Evolutionary conservation across 352 stramenopile species (phyloP), one percentile per base, ranked within the genome.

Genomic region (Phytophthora citrophthora): DNA sequence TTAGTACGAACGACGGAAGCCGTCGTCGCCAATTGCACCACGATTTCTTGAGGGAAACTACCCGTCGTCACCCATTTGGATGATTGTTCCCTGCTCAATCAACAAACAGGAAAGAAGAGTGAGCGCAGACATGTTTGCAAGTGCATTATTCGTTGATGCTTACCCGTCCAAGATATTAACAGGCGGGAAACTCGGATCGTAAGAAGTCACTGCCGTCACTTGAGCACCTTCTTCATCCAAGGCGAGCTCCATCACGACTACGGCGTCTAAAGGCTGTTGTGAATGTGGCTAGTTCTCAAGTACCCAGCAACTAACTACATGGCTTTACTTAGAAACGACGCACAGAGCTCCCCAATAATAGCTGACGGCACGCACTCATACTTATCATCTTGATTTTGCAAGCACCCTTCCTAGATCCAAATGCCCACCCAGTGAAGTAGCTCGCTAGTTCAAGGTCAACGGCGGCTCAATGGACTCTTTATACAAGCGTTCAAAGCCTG

Each of bases 21-120:
- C 9, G 78, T 86, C 20, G 81, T 93, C n/a, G 85, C 81, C 11
- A 93, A 59, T 64, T 95, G 87, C 27, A 95, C 65, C 15, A 95
- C 72, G 15, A 95, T 80, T 63, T 95, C 87, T 57, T 95, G 87
- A 0, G 87, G 85, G 49, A 90, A 95, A 32, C 73, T 88, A 16
- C 85, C 87, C 15, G 85, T 92, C n/a, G 87, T 94, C 36, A 90
- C 44, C 87, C 87, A 95, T 65, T 89, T 94, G 52, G 81, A 93
- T 32, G 67, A 61, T 48, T 89, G 83, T 32, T 93, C 87, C 24
- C 86, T 95, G 50, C 15, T 41, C 11, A 40, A 52, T 1, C 8
- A 50, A 27, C 18, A 12, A 38, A 44, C 27, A 11, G 1, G 1
- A 34, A 12, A 34, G 9, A 34, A 34, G 29, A 34, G 29, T 34